Conservation (phyloP, 2,329 filamentous ascomycete genomes). For the Diaporthe ampelina region DNA sequence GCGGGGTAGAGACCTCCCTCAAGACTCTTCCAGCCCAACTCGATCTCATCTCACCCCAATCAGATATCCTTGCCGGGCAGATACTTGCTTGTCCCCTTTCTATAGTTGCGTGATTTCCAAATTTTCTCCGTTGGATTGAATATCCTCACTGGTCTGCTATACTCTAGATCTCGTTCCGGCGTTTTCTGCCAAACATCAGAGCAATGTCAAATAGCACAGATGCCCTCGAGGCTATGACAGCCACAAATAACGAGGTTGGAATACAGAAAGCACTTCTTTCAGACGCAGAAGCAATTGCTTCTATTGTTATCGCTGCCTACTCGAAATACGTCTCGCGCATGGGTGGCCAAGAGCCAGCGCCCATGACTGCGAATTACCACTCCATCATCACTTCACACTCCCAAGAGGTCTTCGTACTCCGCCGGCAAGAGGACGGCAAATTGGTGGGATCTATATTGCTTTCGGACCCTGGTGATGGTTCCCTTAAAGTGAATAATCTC, state of each 20-base stretch:
- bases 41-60: no score
- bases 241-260: background rate
- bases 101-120: background rate
- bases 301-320: slow-evolving; percentile 51
- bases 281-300: slow-evolving; percentile 51
- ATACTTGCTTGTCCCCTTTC: background rate
- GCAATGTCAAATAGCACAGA: background rate
- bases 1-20: background rate
- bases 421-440: slow-evolving; percentile 16
- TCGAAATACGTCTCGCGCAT: slow-evolving; percentile 53
- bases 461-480: slow-evolving; percentile 19
- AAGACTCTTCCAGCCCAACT: background rate
- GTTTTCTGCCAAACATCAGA: background rate
- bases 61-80: no score
- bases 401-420: slow-evolving; percentile 47
- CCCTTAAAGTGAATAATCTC: slow-evolving; percentile 44
- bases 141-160: no score
- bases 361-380: slow-evolving; percentile 53
- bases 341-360: slow-evolving; percentile 52
- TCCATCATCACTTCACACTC: slow-evolving; percentile 45
- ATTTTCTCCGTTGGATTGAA: background rate
- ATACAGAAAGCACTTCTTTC: background rate
- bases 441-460: slow-evolving; percentile 51
- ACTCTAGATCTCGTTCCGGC: background rate
- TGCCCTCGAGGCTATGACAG: background rate